Percentiles rank a stretch among this genome's conserved stretches.
phyloP scores from a whole-genome alignment of 371 early-diverging fungal species.

The Cladochytrium tenue region DNA sequence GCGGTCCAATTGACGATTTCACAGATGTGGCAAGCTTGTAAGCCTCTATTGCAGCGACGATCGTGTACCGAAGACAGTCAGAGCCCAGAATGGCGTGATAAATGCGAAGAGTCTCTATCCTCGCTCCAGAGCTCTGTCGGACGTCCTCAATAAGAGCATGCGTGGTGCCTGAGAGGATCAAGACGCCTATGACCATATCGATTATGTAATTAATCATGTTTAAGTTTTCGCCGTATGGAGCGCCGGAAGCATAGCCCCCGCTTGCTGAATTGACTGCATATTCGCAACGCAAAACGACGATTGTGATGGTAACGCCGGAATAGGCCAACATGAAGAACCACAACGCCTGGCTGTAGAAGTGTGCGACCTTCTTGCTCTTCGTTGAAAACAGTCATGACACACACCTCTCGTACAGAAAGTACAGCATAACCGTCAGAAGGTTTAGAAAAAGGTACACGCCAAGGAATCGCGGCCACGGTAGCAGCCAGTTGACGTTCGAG shows the following conservation, averaged over 20 bases:
- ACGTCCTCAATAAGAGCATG: neutral
- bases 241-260: neutral
- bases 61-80: neutral
- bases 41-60: neutral
- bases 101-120: neutral
- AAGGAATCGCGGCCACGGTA: neutral
- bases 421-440: neutral
- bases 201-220: neutral
- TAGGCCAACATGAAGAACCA: neutral
- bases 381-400: neutral
- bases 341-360: neutral
- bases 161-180: neutral
- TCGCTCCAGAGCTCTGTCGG: neutral
- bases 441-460: neutral
- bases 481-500: neutral
- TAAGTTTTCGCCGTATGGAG: neutral
- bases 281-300: neutral
- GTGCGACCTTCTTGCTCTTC: neutral
- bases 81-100: neutral
- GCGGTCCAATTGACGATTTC: neutral
- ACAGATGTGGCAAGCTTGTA: neutral
- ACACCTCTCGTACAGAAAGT: neutral
- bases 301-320: neutral
- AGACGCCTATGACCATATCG: neutral
- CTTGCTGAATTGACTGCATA: neutral